phyloP scores from a whole-genome alignment of 441 rosid genomes.

The Mallotus japonicus region DNA sequence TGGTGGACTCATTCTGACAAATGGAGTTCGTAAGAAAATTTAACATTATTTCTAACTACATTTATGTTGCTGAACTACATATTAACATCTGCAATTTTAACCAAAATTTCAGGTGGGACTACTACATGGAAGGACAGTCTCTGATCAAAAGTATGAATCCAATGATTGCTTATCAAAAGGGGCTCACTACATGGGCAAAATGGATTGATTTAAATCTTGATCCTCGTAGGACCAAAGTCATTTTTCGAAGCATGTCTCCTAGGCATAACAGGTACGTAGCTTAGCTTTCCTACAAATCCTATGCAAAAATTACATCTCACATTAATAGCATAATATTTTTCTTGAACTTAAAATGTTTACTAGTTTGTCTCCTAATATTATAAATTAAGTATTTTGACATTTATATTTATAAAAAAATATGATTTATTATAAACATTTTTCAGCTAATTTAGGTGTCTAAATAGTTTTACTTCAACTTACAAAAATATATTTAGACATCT shows the following conservation, averaged over 20 bases:
- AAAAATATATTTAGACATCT: too few relatives aligned
- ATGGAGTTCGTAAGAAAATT: slow-evolving; percentile 62
- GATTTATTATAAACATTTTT: too few relatives aligned
- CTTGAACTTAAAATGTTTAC: too few relatives aligned
- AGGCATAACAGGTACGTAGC: slow-evolving; percentile 73
- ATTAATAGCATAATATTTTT: not conserved
- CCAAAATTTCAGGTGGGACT: slow-evolving; percentile 75
- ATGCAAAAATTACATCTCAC: not conserved
- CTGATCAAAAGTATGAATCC: slow-evolving; percentile 62
- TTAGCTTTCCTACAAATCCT: not conserved
- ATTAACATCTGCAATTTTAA: not conserved
- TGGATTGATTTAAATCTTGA: slow-evolving; percentile 85
- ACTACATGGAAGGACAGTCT: slow-evolving; percentile 67
- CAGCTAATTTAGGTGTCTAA: too few relatives aligned
- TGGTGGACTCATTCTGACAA: slow-evolving; percentile 97
- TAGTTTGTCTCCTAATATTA: too few relatives aligned
- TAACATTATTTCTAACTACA: too few relatives aligned
- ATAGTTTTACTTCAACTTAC: too few relatives aligned
- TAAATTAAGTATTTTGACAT: too few relatives aligned
- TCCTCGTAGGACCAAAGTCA: slow-evolving; percentile 66
- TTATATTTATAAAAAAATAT: too few relatives aligned
- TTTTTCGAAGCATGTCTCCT: slow-evolving; percentile 86
- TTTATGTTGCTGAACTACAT: too few relatives aligned
- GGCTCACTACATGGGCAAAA: slow-evolving; percentile 87
- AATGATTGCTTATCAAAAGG: slow-evolving; percentile 81